Percentiles rank a stretch among this genome's conserved stretches.
Evolutionary conservation across 2,329 filamentous ascomycete species (phyloP).

Genomic region (Penicillium crustosum): DNA sequence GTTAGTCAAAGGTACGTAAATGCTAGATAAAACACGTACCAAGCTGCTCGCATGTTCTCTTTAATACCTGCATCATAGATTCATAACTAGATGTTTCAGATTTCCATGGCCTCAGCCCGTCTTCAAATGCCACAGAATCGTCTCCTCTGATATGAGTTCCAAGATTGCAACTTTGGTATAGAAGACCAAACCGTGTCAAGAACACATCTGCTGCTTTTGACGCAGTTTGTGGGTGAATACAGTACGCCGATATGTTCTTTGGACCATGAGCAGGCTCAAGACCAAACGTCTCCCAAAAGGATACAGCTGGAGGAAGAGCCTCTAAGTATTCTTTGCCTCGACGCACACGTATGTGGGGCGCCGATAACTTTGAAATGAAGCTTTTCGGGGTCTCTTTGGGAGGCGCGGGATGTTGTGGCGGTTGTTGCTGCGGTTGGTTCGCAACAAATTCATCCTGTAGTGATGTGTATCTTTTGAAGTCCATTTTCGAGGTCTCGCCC

Average conservation of each 20-base stretch:
- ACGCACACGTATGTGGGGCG: conserved; percentile 56
- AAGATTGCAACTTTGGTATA: conserved; percentile 59
- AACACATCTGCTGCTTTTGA: conserved; percentile 51
- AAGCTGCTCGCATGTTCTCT: conserved; percentile 37
- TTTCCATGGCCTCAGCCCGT: conserved; percentile 42
- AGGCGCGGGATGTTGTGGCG: conserved; percentile 7
- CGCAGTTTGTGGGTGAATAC: conserved; percentile 54
- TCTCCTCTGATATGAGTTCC: conserved; percentile 52
- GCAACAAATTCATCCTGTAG: conserved; percentile 31
- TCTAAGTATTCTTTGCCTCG: conserved; percentile 56
- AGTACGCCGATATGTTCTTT: conserved; percentile 60
- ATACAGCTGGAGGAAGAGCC: conserved; percentile 55
- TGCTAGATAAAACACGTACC: conserved; percentile 30
- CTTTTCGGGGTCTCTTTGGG: conserved; percentile 32
- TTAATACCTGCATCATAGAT: conserved; percentile 38
- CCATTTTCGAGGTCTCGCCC: conserved; percentile 34
- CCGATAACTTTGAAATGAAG: conserved; percentile 45
- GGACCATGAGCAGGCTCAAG: conserved; percentile 55
- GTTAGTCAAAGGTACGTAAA: conserved; percentile 13
- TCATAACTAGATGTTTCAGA: conserved; percentile 31
- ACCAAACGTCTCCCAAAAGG: conserved; percentile 63
- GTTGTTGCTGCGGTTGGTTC: conserved; percentile 18
- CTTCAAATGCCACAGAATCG: conserved; percentile 40
- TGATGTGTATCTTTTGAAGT: conserved; percentile 39
- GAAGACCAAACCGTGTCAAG: conserved; percentile 52